These are phyloP conservation scores for Manihot esculenta DNA, from an alignment of 441 rosid genomes.

Conservation along the genomic window DNA sequence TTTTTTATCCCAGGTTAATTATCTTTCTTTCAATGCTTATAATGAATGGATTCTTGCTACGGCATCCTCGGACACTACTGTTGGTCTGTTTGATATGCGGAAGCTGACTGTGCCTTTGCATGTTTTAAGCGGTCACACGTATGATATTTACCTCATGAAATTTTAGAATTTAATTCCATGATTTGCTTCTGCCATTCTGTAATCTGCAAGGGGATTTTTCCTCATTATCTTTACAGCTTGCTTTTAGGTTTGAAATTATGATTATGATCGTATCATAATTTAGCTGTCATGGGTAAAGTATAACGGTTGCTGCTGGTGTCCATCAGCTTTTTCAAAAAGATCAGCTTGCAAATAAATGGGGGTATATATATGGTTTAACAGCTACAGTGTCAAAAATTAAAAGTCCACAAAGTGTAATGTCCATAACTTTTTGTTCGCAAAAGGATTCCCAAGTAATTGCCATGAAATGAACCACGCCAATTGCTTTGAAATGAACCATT, in stretches of 20 bases:
- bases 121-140: conserved; percentile 64
- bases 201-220: background rate
- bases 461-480: background rate
- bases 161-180: background rate
- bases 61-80: conserved; percentile 77
- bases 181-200: background rate
- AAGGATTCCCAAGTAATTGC: background rate
- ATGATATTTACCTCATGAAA: conserved; percentile 23
- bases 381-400: background rate
- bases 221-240: background rate
- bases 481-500: background rate
- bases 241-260: background rate
- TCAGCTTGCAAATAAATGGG: background rate
- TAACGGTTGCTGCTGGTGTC: background rate
- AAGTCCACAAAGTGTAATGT: background rate
- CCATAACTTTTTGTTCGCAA: background rate
- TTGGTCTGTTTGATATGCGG: conserved; percentile 72
- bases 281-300: background rate
- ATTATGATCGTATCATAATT: background rate
- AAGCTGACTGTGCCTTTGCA: conserved; percentile 65
- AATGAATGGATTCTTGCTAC: conserved; percentile 90
- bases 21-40: conserved; percentile 68
- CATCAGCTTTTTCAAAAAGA: background rate
- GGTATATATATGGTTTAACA: background rate
- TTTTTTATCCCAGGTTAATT: conserved; percentile 53